Evolutionary conservation across 2,329 filamentous ascomycete species (phyloP).

Genomic region (Chrysosphaeria jannelii): DNA sequence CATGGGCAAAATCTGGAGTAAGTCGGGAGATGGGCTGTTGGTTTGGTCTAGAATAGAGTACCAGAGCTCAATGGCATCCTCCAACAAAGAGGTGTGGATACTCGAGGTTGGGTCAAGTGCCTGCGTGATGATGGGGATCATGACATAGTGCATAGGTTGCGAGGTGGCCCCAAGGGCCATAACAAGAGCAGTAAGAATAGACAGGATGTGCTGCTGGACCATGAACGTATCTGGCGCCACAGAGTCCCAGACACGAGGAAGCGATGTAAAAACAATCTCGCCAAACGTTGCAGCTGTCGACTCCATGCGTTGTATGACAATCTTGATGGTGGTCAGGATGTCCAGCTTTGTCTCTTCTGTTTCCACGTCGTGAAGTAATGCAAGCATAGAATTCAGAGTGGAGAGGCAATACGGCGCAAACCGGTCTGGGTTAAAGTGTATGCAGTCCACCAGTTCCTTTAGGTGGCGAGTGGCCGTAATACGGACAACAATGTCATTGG

Average conservation of each 20-base stretch:
- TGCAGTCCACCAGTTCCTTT: conserved; percentile 52
- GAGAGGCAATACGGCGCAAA: conserved; percentile 55
- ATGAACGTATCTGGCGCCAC: conserved; percentile 58
- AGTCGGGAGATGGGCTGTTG: conserved; percentile 18
- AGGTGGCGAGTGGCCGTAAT: conserved; percentile 75
- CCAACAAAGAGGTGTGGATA: conserved; percentile 53
- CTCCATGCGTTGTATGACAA: conserved; percentile 57
- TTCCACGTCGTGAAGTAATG: conserved; percentile 50
- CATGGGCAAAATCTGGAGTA: conserved; percentile 31
- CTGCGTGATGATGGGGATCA: conserved; percentile 55
- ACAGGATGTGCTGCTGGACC: conserved; percentile 79
- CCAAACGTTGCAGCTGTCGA: conserved; percentile 35
- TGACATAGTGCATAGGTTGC: conserved; percentile 44
- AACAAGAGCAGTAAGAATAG: conserved; percentile 60
- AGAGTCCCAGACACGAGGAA: conserved; percentile 61
- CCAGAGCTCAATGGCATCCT: conserved; percentile 84
- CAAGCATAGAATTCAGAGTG: conserved; percentile 42
- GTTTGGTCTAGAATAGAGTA: conserved; percentile 33
- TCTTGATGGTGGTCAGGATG: conserved; percentile 59
- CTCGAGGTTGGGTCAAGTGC: conserved; percentile 51
- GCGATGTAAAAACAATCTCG: conserved; percentile 50
- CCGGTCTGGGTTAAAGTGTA: conserved; percentile 41
- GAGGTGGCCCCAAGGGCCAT: conserved; percentile 56
- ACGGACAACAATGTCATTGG: conserved; percentile 75
- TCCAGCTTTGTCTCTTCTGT: conserved; percentile 73